A percentile compares a stretch with the other conserved stretches of the same genome.
Evolutionary conservation across 202 grass and related monocot species (phyloP).

Genomic region (Zoysia matrella): DNA sequence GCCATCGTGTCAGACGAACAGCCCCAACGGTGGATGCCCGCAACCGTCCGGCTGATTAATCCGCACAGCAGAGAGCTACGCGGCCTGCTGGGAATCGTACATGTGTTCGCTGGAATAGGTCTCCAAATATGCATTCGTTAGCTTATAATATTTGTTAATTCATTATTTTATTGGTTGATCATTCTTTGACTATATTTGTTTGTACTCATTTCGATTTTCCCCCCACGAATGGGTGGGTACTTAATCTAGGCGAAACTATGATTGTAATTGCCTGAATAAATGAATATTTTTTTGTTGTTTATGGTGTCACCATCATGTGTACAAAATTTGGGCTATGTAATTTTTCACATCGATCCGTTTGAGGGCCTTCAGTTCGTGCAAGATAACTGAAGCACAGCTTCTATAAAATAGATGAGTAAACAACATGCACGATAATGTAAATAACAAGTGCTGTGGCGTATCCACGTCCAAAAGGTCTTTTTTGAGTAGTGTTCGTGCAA

Average conservation of each 20-base stretch:
- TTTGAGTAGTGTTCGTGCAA: not conserved
- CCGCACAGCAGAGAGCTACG: not conserved
- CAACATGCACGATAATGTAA: not conserved
- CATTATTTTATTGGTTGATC: not conserved
- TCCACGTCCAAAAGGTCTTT: not conserved
- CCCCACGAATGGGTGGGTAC: not conserved
- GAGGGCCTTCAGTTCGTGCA: not conserved
- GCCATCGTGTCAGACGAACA: constrained; percentile 36
- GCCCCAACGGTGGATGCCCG: constrained; percentile 40
- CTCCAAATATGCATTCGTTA: not conserved
- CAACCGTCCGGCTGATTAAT: not conserved
- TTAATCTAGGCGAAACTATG: not conserved
- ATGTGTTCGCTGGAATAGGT: not conserved
- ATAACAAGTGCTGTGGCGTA: not conserved
- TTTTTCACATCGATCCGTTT: not conserved
- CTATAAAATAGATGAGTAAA: not conserved
- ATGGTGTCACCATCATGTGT: not conserved
- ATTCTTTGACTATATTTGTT: constrained; percentile 1
- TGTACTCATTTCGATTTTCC: not conserved
- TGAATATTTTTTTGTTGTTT: not conserved
- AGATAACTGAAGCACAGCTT: not conserved
- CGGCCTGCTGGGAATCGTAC: not conserved
- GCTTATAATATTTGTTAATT: not conserved
- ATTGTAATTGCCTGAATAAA: not conserved
- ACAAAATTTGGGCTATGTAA: not conserved